Conservation (phyloP, 768 basidiomycete genomes). For the Suillus placidus region DNA sequence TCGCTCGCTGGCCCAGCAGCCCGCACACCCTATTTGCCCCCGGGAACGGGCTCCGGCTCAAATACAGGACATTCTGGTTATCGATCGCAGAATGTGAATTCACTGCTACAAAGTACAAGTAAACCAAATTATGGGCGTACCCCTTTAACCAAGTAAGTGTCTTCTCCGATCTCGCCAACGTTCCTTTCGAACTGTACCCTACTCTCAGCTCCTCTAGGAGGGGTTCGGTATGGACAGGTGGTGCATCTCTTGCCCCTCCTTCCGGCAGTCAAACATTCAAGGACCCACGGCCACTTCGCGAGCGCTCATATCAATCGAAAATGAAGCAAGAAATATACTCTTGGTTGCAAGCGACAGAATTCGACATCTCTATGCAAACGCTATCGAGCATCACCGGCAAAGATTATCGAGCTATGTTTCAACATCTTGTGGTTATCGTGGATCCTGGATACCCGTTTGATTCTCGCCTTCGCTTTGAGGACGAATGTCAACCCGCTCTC, state of each 20-base stretch:
- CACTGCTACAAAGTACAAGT: slow-evolving; percentile 67
- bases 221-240: slow-evolving; percentile 73
- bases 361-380: slow-evolving; percentile 67
- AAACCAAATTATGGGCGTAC: slow-evolving; percentile 73
- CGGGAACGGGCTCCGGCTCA: slow-evolving; percentile 39
- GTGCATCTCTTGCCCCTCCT: slow-evolving; percentile 44
- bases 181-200: slow-evolving; percentile 13
- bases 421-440: slow-evolving; percentile 68
- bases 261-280: slow-evolving; percentile 61
- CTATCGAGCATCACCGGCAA: slow-evolving; percentile 81
- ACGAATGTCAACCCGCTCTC: slow-evolving; percentile 78
- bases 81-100: slow-evolving; percentile 69
- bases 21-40: slow-evolving; percentile 53
- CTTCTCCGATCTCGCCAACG: slow-evolving; percentile 6
- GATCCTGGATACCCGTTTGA: slow-evolving; percentile 71
- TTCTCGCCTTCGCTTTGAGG: slow-evolving; percentile 65
- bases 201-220: slow-evolving; percentile 64
- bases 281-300: slow-evolving; percentile 80
- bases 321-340: slow-evolving; percentile 77
- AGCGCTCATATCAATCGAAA: slow-evolving; percentile 69
- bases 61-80: slow-evolving; percentile 72
- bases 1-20: slow-evolving; percentile 78
- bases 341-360: slow-evolving; percentile 68
- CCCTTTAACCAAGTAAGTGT: slow-evolving; percentile 64
- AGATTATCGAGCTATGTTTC: slow-evolving; percentile 85